Evolutionary conservation across 176 grass and related monocot genomes (phyloP).

Genomic region (Hyparrhenia diplandra): DNA sequence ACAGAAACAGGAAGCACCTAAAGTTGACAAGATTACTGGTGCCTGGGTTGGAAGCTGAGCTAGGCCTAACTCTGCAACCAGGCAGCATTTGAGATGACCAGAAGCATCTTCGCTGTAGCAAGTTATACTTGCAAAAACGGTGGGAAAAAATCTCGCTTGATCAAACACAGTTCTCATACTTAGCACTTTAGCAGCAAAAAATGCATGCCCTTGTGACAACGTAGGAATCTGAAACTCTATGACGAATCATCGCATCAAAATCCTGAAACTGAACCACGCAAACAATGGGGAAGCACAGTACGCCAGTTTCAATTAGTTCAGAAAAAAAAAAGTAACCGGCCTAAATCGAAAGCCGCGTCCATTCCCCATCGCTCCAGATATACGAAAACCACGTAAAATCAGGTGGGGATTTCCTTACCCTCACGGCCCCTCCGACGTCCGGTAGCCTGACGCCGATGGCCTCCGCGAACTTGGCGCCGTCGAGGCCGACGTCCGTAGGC

Average conservation of each 20-base stretch:
- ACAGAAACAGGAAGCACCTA: neutral
- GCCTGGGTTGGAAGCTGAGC: neutral
- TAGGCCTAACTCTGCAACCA: neutral
- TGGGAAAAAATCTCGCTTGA: neutral
- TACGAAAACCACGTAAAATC: neutral
- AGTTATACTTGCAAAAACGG: neutral
- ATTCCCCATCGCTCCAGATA: neutral
- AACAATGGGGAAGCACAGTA: neutral
- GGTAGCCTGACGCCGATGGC: constrained; percentile 31
- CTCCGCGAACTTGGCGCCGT: constrained; percentile 33
- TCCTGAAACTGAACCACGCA: neutral
- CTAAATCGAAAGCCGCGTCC: neutral
- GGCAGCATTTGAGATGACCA: neutral
- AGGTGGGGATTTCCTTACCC: constrained; percentile 13
- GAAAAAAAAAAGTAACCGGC: neutral
- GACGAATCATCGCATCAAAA: neutral
- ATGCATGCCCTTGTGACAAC: neutral
- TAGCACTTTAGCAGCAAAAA: neutral
- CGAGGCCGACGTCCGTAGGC: constrained; percentile 41
- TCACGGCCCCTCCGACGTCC: constrained; percentile 35
- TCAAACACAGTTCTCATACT: neutral
- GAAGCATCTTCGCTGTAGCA: neutral
- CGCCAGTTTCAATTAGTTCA: neutral
- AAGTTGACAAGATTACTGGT: neutral
- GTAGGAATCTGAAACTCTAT: neutral